Percentiles rank a stretch among this genome's conserved stretches.
These are phyloP conservation scores for Haematococcus lacustris DNA, from an alignment of 139 green algal species.

Conservation along the genomic window DNA sequence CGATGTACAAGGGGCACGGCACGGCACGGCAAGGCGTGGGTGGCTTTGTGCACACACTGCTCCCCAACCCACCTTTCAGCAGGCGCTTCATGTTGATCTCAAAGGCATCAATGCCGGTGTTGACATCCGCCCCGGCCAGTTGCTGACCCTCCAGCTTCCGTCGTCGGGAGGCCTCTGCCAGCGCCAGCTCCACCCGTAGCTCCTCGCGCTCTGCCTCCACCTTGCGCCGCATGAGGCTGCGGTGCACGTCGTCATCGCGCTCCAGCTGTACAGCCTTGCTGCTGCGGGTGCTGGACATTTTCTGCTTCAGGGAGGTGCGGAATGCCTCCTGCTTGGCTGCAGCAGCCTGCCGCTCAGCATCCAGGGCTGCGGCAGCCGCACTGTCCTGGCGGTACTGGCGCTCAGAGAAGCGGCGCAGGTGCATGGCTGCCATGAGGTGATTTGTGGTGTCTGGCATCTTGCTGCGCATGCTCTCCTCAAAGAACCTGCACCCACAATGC, in stretches of 20 bases:
- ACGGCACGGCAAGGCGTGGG: too few species aligned
- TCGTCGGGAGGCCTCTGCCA: conserved; percentile 34
- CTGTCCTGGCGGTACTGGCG: conserved; percentile 21
- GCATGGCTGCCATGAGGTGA: conserved; percentile 44
- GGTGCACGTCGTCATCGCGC: conserved; percentile 40
- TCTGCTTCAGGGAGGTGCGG: too few species aligned
- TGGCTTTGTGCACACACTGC: too few species aligned
- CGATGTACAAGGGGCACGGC: too few species aligned
- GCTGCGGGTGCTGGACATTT: too few species aligned
- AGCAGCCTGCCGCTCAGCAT: background rate
- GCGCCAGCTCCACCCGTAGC: conserved; percentile 51
- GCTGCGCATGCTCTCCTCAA: conserved; percentile 52
- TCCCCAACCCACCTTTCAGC: conserved; percentile 11
- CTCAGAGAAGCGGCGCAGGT: conserved; percentile 44
- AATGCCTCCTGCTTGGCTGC: background rate
- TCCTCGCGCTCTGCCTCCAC: conserved; percentile 50
- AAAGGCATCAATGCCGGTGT: conserved; percentile 58
- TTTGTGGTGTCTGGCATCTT: conserved; percentile 40
- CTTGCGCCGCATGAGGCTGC: conserved; percentile 37
- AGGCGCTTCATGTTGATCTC: conserved; percentile 69
- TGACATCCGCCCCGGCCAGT: conserved; percentile 38
- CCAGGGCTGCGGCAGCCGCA: background rate
- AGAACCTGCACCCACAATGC: too few species aligned
- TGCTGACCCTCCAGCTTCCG: conserved; percentile 20
- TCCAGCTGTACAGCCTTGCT: too few species aligned